These are phyloP conservation scores for Backusella westeae DNA, from an alignment of 192 early-diverging fungal genomes.

Conservation along the genomic window DNA sequence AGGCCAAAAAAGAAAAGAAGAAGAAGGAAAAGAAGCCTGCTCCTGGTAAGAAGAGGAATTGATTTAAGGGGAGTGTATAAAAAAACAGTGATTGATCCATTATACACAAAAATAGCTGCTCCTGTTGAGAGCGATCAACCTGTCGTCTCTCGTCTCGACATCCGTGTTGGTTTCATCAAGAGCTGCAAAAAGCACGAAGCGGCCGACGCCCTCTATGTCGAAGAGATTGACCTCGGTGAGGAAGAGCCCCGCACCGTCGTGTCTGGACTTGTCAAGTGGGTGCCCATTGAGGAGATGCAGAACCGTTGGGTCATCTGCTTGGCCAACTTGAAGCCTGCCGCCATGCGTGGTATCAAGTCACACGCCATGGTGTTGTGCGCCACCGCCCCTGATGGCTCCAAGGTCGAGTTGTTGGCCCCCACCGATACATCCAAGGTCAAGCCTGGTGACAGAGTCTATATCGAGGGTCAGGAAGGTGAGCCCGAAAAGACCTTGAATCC, in stretches of 20 bases:
- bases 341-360: constrained; percentile 94
- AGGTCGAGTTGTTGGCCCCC: constrained; percentile 91
- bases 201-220: constrained; percentile 95
- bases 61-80: background rate
- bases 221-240: constrained; percentile 92
- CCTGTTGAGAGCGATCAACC: constrained; percentile 53
- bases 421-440: constrained; percentile 67
- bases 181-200: constrained; percentile 87
- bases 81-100: background rate
- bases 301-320: constrained; percentile 69
- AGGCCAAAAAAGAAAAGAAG: constrained; percentile 56
- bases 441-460: constrained; percentile 90
- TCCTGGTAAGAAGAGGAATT: constrained; percentile 5
- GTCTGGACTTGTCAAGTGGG: constrained; percentile 89
- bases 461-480: constrained; percentile 84
- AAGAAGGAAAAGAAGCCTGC: constrained; percentile 59
- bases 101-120: constrained; percentile 25
- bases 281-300: constrained; percentile 87
- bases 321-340: constrained; percentile 94
- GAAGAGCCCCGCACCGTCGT: constrained; percentile 89
- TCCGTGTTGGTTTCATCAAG: constrained; percentile 89
- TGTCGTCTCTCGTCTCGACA: constrained; percentile 78
- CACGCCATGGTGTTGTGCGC: constrained; percentile 95
- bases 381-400: constrained; percentile 75
- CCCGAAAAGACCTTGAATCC: constrained; percentile 93